phyloP scores from a whole-genome alignment of 2,329 filamentous ascomycete species.

The Penicillium fuscoglaucum region DNA sequence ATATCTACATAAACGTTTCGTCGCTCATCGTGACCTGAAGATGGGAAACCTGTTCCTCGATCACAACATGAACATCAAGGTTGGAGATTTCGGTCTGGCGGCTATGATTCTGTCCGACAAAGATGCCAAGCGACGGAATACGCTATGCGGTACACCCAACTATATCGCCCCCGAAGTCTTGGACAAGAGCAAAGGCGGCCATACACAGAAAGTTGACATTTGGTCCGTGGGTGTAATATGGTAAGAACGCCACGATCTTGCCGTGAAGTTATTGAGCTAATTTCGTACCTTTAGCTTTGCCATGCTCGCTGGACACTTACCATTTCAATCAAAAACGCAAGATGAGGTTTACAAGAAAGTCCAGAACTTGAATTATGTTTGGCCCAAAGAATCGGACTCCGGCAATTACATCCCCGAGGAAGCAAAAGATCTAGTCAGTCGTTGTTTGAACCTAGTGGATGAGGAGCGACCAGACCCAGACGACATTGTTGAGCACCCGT shows the following conservation, averaged over 20 bases:
- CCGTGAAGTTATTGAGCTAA: slow-evolving; percentile 19
- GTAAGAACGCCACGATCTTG: slow-evolving; percentile 50
- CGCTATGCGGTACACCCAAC: slow-evolving; percentile 94
- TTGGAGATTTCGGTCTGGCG: slow-evolving; percentile 94
- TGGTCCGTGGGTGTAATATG: slow-evolving; percentile 98
- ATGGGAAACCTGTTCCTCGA: slow-evolving; percentile 98
- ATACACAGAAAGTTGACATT: slow-evolving; percentile 97
- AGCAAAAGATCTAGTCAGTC: slow-evolving; percentile 50
- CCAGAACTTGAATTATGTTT: slow-evolving; percentile 49
- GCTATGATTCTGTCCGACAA: slow-evolving; percentile 87
- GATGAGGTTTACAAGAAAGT: slow-evolving; percentile 55
- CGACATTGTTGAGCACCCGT: slow-evolving; percentile 51
- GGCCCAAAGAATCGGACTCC: slow-evolving; percentile 48
- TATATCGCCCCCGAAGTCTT: slow-evolving; percentile 97
- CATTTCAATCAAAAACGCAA: slow-evolving; percentile 76
- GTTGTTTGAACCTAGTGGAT: slow-evolving; percentile 50
- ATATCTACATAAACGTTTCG: slow-evolving; percentile 93
- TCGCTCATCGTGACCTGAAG: slow-evolving; percentile 95
- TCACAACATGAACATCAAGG: slow-evolving; percentile 92
- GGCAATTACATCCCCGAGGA: slow-evolving; percentile 51
- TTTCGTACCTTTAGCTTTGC: slow-evolving; percentile 65
- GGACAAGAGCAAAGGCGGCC: slow-evolving; percentile 88
- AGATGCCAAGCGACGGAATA: slow-evolving; percentile 83
- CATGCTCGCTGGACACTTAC: slow-evolving; percentile 92
- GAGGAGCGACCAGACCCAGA: slow-evolving; percentile 52